Evolutionary conservation across 2,329 filamentous ascomycete genomes (phyloP).

Genomic region (Fusarium xyrophilum): DNA sequence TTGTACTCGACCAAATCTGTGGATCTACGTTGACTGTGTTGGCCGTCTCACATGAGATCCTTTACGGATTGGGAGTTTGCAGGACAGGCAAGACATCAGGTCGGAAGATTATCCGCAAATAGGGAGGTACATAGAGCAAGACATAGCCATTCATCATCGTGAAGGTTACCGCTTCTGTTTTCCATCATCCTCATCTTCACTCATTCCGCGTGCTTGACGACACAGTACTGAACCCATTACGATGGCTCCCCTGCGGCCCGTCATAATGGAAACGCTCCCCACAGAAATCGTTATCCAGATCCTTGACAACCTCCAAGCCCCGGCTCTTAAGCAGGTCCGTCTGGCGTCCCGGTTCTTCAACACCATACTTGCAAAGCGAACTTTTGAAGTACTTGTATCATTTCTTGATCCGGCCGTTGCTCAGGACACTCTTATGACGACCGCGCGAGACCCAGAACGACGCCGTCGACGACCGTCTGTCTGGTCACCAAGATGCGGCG

Average conservation of each 20-base stretch:
- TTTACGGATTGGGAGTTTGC: conserved; percentile 17
- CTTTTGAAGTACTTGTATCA: conserved; percentile 41
- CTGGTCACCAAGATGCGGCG: conserved; percentile 48
- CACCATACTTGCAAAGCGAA: conserved; percentile 39
- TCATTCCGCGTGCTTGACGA: not conserved
- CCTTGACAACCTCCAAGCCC: conserved; percentile 37
- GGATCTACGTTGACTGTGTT: conserved; percentile 1
- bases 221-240: not conserved
- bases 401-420: conserved; percentile 43
- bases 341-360: conserved; percentile 47
- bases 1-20: conserved; percentile 4
- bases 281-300: conserved; percentile 44
- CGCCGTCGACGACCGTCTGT: conserved; percentile 39
- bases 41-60: conserved; percentile 34
- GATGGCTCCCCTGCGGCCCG: not conserved
- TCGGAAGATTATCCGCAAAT: not conserved
- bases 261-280: conserved; percentile 45
- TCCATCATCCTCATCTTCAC: not conserved
- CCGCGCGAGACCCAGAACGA: conserved; percentile 33
- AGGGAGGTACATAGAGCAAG: conserved; percentile 5
- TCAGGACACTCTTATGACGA: conserved; percentile 31
- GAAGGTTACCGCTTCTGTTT: not conserved
- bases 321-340: conserved; percentile 38
- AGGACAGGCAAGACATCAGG: conserved; percentile 17
- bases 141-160: not conserved